Conservation (phyloP, 257 asterid genomes). For the Plantago elongata region DNA sequence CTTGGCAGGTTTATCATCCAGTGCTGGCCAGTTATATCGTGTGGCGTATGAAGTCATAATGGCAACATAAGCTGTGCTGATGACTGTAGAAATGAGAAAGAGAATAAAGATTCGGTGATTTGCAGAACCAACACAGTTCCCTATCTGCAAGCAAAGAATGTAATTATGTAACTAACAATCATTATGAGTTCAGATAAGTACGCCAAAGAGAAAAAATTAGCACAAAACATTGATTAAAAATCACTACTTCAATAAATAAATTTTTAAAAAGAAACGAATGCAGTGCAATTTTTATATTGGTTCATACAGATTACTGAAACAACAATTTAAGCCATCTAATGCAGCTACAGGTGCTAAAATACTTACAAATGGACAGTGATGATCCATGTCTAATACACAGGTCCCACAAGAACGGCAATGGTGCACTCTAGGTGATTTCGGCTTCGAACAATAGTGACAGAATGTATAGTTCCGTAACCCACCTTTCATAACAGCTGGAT, state of each 20-base stretch:
- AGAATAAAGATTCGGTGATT: slow-evolving; percentile 70
- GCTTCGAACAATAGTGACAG: slow-evolving; percentile 78
- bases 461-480: slow-evolving; percentile 79
- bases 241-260: too few relatives aligned
- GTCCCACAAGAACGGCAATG: slow-evolving; percentile 92
- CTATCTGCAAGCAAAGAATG: slow-evolving; percentile 54
- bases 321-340: too few relatives aligned
- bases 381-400: slow-evolving; percentile 92
- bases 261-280: too few relatives aligned
- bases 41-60: slow-evolving; percentile 55
- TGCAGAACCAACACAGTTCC: slow-evolving; percentile 88
- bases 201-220: too few relatives aligned
- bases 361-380: slow-evolving; percentile 99
- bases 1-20: slow-evolving; percentile 21
- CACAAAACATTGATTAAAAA: too few relatives aligned
- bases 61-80: slow-evolving; percentile 49
- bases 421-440: slow-evolving; percentile 82
- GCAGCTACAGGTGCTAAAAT: background rate
- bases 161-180: background rate
- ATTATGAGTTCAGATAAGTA: background rate
- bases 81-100: slow-evolving; percentile 73
- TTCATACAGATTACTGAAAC: too few relatives aligned
- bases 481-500: slow-evolving; percentile 87
- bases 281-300: too few relatives aligned
- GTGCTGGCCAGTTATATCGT: slow-evolving; percentile 48